Evolutionary conservation across 805 yeast species (phyloP).

Genomic region (Saccharomycopsis sp.): DNA sequence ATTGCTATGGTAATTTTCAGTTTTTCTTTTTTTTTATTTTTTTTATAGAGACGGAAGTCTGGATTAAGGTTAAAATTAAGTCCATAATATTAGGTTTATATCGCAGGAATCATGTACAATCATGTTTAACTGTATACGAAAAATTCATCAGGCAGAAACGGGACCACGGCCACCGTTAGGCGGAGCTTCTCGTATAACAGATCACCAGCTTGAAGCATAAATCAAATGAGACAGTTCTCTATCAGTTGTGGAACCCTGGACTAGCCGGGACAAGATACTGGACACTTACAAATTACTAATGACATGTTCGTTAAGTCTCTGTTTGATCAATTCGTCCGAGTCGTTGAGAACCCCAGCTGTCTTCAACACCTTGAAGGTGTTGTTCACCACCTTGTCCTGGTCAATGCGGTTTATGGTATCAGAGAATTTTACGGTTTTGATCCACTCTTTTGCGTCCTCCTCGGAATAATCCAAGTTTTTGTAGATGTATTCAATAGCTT

Average conservation of each 20-base stretch:
- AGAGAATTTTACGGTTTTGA: slow-evolving; percentile 65
- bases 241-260: background rate
- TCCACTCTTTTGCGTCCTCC: slow-evolving; percentile 78
- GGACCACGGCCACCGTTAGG: background rate
- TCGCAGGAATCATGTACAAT: background rate
- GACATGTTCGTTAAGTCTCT: slow-evolving; percentile 29
- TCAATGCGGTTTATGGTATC: slow-evolving; percentile 40
- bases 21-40: background rate
- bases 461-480: slow-evolving; percentile 66
- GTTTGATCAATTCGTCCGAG: slow-evolving; percentile 28
- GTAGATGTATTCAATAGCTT: slow-evolving; percentile 59
- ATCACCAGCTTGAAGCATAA: background rate
- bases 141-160: background rate
- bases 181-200: background rate
- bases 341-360: slow-evolving; percentile 53
- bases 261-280: background rate
- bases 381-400: slow-evolving; percentile 42
- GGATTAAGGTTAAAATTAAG: background rate
- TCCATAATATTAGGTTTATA: background rate
- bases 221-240: background rate
- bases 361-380: slow-evolving; percentile 51
- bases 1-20: background rate
- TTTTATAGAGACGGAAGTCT: background rate
- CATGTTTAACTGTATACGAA: background rate
- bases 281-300: background rate